Base-by-base conservation (phyloP, 345 rosid species). In the Eucalyptus tenuipes region DNA sequence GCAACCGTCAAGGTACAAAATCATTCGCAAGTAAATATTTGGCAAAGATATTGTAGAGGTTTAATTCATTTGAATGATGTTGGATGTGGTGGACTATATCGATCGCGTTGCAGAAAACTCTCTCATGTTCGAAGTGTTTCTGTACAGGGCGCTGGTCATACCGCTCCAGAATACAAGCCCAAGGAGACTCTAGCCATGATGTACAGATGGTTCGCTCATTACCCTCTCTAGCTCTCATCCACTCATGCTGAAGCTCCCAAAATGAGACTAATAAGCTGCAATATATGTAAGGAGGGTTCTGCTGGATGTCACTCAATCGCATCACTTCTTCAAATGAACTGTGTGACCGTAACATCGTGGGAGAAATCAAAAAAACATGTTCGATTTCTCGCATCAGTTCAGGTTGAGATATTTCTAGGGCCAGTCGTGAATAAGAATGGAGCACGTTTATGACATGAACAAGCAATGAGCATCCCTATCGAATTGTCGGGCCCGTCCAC, bases 1-100 rank as follows among this genome's bases (percentile, higher is more conserved):
- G 88, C 90, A 4, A 91, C 92, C 31, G 87, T 91, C 25, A 91
- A 90, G 88, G 92, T 87, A 89, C 16, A 49, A 14, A 29, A 85
- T 24, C n/a, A 55, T 86, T 55, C 48, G 18, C 24, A 14, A 29
- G 5, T 59, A 42, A 10, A 37, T 20, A 14, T 8, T 85, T 37
- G 33, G 86, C 16, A 48, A 29, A 85, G 86, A 47, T 22, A 24
- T 17, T n/a, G 24, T 50, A 33, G 42, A 48, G 57, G 18, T 13
- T 50, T 85, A 45, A 85, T 5, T 85, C 86, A 3, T 15, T 15
- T 13, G 8, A 50, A 49, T 10, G 55, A 37, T 37, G 57, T 22
- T 75, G 27, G 47, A 22, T 37, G 82, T 37, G 82, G 47, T 25
- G 82, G 45, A 40, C 82, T 37, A 20, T 37, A 75, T 37, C 15